phyloP scores from a whole-genome alignment of 2,329 filamentous ascomycete genomes.

The Endocalyx cinctus region DNA sequence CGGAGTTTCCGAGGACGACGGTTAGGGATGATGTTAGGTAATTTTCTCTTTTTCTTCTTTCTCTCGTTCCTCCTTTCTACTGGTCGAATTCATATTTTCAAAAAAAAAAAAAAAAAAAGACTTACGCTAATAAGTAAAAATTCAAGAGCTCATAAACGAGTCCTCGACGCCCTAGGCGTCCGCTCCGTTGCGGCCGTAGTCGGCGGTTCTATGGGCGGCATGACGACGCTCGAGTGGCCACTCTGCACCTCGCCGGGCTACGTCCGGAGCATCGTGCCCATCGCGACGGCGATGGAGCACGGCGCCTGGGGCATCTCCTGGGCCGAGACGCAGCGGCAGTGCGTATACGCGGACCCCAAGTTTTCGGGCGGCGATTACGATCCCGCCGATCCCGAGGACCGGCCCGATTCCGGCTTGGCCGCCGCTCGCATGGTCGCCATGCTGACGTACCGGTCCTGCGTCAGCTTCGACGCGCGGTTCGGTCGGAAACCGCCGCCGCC shows the following conservation, averaged over 20 bases:
- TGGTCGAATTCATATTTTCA: too few relatives aligned
- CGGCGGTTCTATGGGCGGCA: constrained; percentile 55
- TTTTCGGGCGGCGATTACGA: constrained; percentile 30
- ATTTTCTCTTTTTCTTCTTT: too few relatives aligned
- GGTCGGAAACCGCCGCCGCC: constrained; percentile 49
- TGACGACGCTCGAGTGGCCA: constrained; percentile 52
- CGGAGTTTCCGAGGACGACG: constrained; percentile 63
- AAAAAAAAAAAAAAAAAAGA: too few relatives aligned
- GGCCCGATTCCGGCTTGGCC: constrained; percentile 28
- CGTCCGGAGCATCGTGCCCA: constrained; percentile 48
- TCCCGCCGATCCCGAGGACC: constrained; percentile 24
- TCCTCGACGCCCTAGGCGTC: constrained; percentile 51
- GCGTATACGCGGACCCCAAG: constrained; percentile 30
- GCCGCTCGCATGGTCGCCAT: constrained; percentile 34
- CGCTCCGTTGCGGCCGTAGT: constrained; percentile 49
- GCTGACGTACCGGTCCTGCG: constrained; percentile 32
- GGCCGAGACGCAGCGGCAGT: constrained; percentile 53
- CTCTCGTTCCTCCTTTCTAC: too few relatives aligned
- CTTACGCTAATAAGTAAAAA: too few relatives aligned
- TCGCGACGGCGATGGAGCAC: constrained; percentile 51
- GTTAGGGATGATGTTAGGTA: constrained; percentile 59
- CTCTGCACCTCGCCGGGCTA: constrained; percentile 47
- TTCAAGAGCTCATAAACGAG: constrained; percentile 42
- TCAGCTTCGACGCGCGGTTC: constrained; percentile 31
- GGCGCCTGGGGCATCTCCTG: constrained; percentile 57